Percentiles rank a stretch among this genome's conserved stretches.
These are phyloP conservation scores for Mycotypha africana DNA, from an alignment of 371 early-diverging fungal species.

Conservation along the genomic window DNA sequence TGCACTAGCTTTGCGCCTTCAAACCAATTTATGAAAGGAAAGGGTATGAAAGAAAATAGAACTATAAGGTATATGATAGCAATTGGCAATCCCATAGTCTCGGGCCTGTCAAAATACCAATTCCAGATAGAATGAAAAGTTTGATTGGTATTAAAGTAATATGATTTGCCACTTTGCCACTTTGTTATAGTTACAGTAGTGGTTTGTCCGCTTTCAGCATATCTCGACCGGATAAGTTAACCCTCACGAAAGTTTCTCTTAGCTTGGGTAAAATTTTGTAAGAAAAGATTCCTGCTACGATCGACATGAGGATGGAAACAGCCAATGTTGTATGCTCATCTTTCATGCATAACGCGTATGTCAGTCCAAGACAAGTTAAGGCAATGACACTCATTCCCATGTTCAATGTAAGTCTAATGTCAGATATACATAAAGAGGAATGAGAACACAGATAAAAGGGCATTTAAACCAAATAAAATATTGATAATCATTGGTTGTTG, in stretches of 20 bases:
- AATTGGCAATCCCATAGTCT: constrained; percentile 38
- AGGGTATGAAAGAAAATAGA: constrained; percentile 90
- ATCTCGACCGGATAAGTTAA: constrained; percentile 78
- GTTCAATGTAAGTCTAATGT: too few relatives aligned
- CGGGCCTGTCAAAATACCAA: too few relatives aligned
- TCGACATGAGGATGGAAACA: constrained; percentile 59
- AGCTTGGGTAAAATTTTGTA: constrained; percentile 56
- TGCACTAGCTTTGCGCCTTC: constrained; percentile 33
- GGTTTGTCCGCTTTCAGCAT: constrained; percentile 70
- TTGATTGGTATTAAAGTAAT: too few relatives aligned
- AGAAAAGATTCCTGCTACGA: constrained; percentile 60
- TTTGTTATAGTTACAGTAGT: constrained; percentile 50
- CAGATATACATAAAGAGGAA: too few relatives aligned
- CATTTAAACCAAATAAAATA: too few relatives aligned
- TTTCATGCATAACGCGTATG: background rate
- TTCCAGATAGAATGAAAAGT: background rate
- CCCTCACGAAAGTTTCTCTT: constrained; percentile 57
- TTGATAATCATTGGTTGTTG: too few relatives aligned
- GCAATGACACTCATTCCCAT: too few relatives aligned
- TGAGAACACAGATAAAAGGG: too few relatives aligned
- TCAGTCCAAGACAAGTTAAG: constrained; percentile 3
- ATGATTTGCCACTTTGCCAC: background rate
- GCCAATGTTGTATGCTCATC: constrained; percentile 59
- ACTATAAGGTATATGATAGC: constrained; percentile 74
- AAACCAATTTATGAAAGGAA: constrained; percentile 85